A percentile compares a stretch with the other conserved stretches of the same genome.
phyloP scores from a whole-genome alignment of 1,139 yeast species.

The Yamadazyma taylorii region DNA sequence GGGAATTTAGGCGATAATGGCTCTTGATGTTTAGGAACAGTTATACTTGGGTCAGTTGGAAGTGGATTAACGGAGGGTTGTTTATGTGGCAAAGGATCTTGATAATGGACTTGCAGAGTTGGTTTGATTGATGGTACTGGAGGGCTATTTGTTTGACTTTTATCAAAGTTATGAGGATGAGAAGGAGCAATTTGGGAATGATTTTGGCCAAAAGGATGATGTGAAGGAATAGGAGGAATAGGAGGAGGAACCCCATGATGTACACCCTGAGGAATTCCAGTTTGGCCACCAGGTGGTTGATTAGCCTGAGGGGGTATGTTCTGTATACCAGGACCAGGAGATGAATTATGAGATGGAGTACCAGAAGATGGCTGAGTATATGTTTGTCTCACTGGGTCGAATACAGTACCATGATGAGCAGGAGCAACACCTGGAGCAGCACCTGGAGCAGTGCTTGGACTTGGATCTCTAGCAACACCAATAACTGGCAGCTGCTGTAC shows the following conservation, averaged over 20 bases:
- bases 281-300: too few species aligned
- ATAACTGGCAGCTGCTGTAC: constrained; percentile 1
- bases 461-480: not conserved
- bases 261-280: too few species aligned
- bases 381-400: constrained; percentile 10
- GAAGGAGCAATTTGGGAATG: not conserved
- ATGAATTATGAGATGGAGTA: not conserved
- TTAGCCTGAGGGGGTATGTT: too few species aligned
- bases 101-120: not conserved
- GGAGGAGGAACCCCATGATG: too few species aligned
- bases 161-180: not conserved
- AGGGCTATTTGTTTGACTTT: too few species aligned
- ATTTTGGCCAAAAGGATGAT: not conserved
- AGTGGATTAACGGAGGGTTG: constrained; percentile 7
- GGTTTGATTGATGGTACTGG: not conserved
- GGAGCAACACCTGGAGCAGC: constrained; percentile 1
- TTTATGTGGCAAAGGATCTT: constrained; percentile 1
- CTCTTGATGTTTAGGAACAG: too few species aligned
- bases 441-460: not conserved
- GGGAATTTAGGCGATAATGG: not conserved
- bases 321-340: not conserved
- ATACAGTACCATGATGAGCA: constrained; percentile 1
- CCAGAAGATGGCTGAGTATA: constrained; percentile 4
- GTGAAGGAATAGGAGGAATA: too few species aligned
- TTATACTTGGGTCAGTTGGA: constrained; percentile 4